phyloP scores from a whole-genome alignment of 148 eudicot genomes.

The Fallopia convolvulus region DNA sequence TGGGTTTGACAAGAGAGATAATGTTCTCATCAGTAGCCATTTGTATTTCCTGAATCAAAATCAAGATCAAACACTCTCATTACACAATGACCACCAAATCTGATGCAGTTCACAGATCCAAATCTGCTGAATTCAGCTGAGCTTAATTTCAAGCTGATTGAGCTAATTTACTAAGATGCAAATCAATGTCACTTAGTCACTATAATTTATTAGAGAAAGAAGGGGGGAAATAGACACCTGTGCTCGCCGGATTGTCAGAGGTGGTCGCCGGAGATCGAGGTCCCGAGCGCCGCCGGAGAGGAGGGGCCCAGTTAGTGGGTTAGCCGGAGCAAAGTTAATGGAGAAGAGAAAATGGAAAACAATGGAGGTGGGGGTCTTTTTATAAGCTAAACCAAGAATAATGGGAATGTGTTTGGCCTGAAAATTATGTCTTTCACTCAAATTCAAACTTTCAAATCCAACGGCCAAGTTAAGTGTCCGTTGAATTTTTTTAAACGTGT shows the following conservation, averaged over 20 bases:
- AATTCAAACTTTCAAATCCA: conserved; percentile 35
- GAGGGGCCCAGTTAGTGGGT: neutral
- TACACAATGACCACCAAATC: neutral
- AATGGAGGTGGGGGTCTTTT: neutral
- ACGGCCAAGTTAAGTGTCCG: conserved; percentile 57
- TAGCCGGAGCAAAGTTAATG: neutral
- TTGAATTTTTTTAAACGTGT: conserved; percentile 25
- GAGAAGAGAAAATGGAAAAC: neutral
- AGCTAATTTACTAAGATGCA: neutral
- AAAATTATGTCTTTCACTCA: neutral
- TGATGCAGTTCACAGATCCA: neutral
- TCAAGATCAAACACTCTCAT: neutral
- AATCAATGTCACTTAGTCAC: neutral
- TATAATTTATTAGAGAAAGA: no score
- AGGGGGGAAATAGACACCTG: neutral
- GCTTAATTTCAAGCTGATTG: neutral
- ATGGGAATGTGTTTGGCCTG: conserved; percentile 20
- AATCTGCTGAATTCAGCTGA: neutral
- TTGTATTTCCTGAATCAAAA: conserved; percentile 22
- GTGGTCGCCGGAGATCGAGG: neutral
- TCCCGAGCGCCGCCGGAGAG: neutral
- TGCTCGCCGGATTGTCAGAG: neutral
- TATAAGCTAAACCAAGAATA: neutral
- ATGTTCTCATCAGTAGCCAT: conserved; percentile 36
- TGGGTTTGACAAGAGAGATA: conserved; percentile 23